These are phyloP conservation scores for Trichosanthes cucumerina DNA, from an alignment of 306 rosid genomes.

Conservation along the genomic window DNA sequence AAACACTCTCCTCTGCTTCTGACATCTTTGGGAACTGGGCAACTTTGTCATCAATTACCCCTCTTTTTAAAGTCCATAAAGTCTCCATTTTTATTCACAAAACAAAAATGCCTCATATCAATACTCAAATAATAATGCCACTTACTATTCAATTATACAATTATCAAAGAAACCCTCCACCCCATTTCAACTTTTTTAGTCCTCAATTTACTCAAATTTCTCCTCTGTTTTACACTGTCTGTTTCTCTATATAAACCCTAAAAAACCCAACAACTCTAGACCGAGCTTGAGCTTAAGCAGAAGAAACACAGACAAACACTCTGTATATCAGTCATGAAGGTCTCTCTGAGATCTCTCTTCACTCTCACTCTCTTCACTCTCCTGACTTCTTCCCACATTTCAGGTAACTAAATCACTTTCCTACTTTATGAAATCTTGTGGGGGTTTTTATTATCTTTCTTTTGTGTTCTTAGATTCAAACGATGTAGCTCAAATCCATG, in stretches of 20 bases:
- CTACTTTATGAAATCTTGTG: not conserved
- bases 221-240: not conserved
- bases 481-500: not conserved
- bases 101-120: not conserved
- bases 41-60: not conserved
- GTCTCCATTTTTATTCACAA: not conserved
- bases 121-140: not conserved
- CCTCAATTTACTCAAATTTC: not conserved
- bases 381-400: conserved; percentile 19
- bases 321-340: conserved; percentile 25
- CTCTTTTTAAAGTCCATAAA: not conserved
- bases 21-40: conserved; percentile 28
- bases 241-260: conserved; percentile 18
- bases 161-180: not conserved
- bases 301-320: not conserved
- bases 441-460: not conserved
- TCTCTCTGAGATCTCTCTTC: conserved; percentile 16
- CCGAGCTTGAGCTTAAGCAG: not conserved
- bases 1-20: conserved; percentile 17
- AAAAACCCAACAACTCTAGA: not conserved
- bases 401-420: conserved; percentile 22
- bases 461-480: not conserved
- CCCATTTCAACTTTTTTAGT: conserved; percentile 14
- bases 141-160: not conserved
- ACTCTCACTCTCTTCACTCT: conserved; percentile 22